Percentiles rank a stretch among this genome's conserved stretches.
phyloP scores from a whole-genome alignment of 345 rosid genomes.

The Gossypioides kirkii region DNA sequence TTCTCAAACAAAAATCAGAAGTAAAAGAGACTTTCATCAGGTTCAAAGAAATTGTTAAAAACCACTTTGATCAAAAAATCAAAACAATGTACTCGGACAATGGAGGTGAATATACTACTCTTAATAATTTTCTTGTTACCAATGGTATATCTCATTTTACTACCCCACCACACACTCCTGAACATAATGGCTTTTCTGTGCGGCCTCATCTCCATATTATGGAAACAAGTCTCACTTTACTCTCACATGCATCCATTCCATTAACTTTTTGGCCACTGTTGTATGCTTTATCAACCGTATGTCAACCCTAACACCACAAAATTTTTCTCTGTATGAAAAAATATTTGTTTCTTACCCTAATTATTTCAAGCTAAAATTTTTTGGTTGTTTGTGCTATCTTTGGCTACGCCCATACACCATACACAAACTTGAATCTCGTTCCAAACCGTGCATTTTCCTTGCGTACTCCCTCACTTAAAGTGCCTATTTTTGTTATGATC shows the following conservation, averaged over 20 bases:
- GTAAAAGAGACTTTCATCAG: background rate
- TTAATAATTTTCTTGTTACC: no score
- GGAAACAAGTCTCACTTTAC: background rate
- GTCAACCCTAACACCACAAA: background rate
- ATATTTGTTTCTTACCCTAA: background rate
- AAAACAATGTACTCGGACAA: background rate
- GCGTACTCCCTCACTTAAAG: background rate
- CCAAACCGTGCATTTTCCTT: background rate
- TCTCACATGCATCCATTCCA: background rate
- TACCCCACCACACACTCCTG: background rate
- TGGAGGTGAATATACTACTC: background rate
- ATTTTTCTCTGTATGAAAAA: background rate
- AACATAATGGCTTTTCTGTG: no score
- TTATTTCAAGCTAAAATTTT: background rate
- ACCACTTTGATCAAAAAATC: background rate
- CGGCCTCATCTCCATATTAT: background rate
- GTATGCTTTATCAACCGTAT: background rate
- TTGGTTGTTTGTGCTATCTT: background rate
- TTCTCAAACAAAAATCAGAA: background rate
- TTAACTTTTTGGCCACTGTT: background rate
- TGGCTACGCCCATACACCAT: background rate
- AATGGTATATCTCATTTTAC: background rate
- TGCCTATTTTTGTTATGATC: background rate
- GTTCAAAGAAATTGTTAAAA: background rate
- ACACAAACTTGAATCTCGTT: background rate